These are phyloP conservation scores for Roridomyces roridus DNA, from an alignment of 768 basidiomycete species.

Conservation along the genomic window DNA sequence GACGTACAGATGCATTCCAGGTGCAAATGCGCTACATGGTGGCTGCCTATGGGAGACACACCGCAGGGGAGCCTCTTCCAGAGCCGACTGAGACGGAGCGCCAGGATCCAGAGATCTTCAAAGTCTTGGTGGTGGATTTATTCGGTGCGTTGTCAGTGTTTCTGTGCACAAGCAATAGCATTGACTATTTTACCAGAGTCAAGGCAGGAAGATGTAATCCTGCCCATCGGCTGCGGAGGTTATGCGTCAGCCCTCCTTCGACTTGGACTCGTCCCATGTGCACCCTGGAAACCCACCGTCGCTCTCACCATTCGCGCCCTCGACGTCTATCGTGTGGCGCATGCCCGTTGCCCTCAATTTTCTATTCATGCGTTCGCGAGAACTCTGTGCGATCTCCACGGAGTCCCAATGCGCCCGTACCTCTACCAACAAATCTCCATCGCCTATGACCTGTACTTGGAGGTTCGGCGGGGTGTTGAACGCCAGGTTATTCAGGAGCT, in stretches of 20 bases:
- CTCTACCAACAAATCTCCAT: conserved; percentile 22
- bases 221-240: background rate
- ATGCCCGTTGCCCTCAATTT: conserved; percentile 19
- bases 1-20: background rate
- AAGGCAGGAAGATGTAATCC: background rate
- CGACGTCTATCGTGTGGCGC: conserved; percentile 14
- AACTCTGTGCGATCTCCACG: conserved; percentile 24
- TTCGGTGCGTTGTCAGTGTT: background rate
- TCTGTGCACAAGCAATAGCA: background rate
- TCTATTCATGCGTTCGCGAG: conserved; percentile 21
- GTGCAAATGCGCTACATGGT: background rate
- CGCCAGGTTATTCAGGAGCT: conserved; percentile 16
- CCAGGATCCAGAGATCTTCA: background rate
- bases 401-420: conserved; percentile 14
- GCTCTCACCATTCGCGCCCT: conserved; percentile 12
- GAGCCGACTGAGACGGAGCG: no score
- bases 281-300: conserved; percentile 9
- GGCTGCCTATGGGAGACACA: background rate
- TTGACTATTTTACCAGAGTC: background rate
- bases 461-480: conserved; percentile 12
- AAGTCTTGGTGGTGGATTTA: background rate
- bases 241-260: conserved; percentile 4
- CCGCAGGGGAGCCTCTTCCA: background rate
- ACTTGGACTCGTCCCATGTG: conserved; percentile 18
- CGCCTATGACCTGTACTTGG: conserved; percentile 29